Evolutionary conservation across 306 rosid species (phyloP).

Genomic region (Canavalia ensiformis): DNA sequence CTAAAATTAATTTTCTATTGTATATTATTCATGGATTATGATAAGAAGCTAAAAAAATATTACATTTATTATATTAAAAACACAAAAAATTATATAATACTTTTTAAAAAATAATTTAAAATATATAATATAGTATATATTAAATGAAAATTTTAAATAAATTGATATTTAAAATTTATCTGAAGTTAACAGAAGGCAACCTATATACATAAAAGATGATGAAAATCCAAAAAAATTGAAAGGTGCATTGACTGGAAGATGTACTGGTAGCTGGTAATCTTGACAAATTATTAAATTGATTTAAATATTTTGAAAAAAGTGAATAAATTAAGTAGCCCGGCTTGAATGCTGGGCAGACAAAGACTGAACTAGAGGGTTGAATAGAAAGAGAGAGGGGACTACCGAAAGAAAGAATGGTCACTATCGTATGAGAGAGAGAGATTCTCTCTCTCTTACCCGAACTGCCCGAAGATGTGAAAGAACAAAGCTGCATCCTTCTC

Average conservation of each 20-base stretch:
- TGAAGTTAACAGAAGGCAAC: neutral
- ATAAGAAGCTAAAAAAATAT: too few relatives aligned
- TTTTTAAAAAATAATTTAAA: too few relatives aligned
- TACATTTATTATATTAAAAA: too few relatives aligned
- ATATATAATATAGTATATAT: too few relatives aligned
- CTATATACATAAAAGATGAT: neutral
- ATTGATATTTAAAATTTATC: neutral
- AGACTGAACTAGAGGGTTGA: slow-evolving; percentile 57
- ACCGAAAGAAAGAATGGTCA: slow-evolving; percentile 55
- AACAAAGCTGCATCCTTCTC: slow-evolving; percentile 41
- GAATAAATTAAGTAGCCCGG: slow-evolving; percentile 63
- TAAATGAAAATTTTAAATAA: too few relatives aligned
- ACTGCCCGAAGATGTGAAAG: slow-evolving; percentile 66
- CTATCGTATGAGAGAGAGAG: slow-evolving; percentile 36
- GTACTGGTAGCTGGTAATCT: neutral
- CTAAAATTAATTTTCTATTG: too few relatives aligned
- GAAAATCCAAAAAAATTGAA: neutral
- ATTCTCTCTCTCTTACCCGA: slow-evolving; percentile 44
- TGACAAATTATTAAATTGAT: too few relatives aligned
- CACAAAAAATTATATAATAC: too few relatives aligned
- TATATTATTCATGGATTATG: too few relatives aligned
- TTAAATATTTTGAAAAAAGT: neutral
- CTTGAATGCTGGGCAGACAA: slow-evolving; percentile 75
- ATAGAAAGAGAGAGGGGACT: slow-evolving; percentile 46
- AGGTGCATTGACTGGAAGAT: neutral